These are phyloP conservation scores for Solanum chilense DNA, from an alignment of 257 asterid species.

Conservation along the genomic window DNA sequence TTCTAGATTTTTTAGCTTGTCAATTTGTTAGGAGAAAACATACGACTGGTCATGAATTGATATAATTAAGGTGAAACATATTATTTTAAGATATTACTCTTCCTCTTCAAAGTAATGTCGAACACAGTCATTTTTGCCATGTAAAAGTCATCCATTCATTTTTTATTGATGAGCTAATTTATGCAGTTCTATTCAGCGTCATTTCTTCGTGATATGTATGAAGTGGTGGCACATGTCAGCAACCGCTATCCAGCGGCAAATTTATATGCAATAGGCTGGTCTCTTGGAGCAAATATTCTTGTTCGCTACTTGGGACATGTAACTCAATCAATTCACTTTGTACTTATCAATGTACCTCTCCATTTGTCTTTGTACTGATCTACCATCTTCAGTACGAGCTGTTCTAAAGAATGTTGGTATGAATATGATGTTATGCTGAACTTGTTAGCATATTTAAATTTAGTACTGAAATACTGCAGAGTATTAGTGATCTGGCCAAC, in stretches of 20 bases:
- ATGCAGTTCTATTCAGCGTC: slow-evolving; percentile 98
- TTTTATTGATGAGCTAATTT: slow-evolving; percentile 1
- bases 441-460: not conserved
- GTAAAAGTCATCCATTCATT: not conserved
- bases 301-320: slow-evolving; percentile 91
- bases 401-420: not conserved
- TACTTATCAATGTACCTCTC: not conserved
- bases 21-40: not conserved
- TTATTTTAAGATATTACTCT: not conserved
- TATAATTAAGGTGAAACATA: not conserved
- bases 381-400: not conserved
- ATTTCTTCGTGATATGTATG: slow-evolving; percentile 78
- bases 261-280: slow-evolving; percentile 90
- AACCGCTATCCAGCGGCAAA: slow-evolving; percentile 64
- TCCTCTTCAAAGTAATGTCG: not conserved
- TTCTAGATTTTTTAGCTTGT: not conserved
- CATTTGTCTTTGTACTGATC: not conserved
- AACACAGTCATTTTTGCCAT: not conserved
- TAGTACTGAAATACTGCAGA: not conserved
- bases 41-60: not conserved
- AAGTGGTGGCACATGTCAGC: slow-evolving; percentile 66
- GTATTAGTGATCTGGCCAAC: not conserved
- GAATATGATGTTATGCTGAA: not conserved
- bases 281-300: slow-evolving; percentile 94
- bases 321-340: not conserved